Percentiles rank a stretch among this genome's conserved stretches.
These are phyloP conservation scores for Lolium multiflorum DNA, from an alignment of 176 grass and related monocot species.

Conservation along the genomic window DNA sequence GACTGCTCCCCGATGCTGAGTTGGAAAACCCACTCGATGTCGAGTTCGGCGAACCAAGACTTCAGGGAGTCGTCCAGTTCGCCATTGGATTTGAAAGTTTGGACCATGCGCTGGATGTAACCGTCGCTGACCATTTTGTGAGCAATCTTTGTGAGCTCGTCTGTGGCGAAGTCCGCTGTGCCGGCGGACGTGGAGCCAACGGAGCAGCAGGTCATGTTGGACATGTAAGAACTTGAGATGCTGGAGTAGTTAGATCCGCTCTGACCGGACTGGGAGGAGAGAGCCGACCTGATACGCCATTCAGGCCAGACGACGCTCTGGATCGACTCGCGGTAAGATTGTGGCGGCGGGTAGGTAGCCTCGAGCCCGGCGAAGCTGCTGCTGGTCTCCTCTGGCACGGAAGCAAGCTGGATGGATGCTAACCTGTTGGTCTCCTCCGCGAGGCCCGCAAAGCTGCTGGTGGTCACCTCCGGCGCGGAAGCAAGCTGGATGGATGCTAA, in stretches of 20 bases:
- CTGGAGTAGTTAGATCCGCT: background rate
- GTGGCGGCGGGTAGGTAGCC: no score
- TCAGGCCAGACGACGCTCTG: background rate
- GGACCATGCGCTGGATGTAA: background rate
- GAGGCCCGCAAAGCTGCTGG: no score
- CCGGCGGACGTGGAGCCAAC: no score
- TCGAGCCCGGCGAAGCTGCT: no score
- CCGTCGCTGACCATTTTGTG: background rate
- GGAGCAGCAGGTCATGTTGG: no score
- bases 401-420: no score
- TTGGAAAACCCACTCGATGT: background rate
- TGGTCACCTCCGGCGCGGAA: no score
- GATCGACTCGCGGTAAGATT: background rate
- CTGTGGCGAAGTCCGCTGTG: background rate
- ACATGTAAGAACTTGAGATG: background rate
- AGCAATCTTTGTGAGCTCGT: background rate
- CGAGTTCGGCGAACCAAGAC: background rate
- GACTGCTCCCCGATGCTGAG: background rate
- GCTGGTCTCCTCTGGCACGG: no score
- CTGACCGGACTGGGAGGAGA: background rate
- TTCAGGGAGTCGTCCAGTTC: background rate
- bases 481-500: no score
- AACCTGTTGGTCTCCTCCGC: no score
- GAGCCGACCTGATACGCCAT: background rate
- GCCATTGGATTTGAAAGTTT: background rate